These are phyloP conservation scores for Crithidia thermophila DNA, from an alignment of 208 protist species.

Conservation along the genomic window DNA sequence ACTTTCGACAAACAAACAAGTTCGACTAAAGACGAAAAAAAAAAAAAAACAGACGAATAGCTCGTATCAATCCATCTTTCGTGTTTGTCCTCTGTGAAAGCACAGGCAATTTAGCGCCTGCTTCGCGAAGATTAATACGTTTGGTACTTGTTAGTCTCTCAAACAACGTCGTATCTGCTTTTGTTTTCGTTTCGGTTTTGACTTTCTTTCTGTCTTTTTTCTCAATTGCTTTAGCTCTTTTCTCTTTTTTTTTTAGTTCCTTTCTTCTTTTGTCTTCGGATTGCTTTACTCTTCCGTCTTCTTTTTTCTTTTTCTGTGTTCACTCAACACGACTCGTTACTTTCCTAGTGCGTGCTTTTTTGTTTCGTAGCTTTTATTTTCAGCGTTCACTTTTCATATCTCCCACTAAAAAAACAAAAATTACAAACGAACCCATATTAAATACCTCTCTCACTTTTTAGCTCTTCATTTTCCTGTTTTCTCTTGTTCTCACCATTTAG, in stretches of 20 bases:
- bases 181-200: background rate
- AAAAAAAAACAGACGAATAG: background rate
- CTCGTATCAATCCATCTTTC: background rate
- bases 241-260: background rate
- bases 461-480: slow-evolving; percentile 4
- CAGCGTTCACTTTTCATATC: background rate
- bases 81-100: too few relatives aligned
- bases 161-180: background rate
- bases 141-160: background rate
- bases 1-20: too few relatives aligned
- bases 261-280: background rate
- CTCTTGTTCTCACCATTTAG: slow-evolving; percentile 1
- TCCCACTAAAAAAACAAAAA: slow-evolving; percentile 4
- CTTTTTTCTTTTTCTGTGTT: slow-evolving; percentile 13
- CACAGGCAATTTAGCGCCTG: too few relatives aligned
- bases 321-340: slow-evolving; percentile 11
- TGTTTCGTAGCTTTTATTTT: background rate
- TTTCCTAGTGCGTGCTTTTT: slow-evolving; percentile 12
- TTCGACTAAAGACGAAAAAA: background rate
- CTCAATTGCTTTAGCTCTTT: slow-evolving; percentile 2
- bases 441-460: background rate
- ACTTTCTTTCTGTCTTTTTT: slow-evolving; percentile 1
- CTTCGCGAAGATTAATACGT: too few relatives aligned
- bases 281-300: background rate
- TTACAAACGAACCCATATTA: slow-evolving; percentile 11